Evolutionary conservation across 176 grass and related monocot genomes (phyloP), one percentile per base, ranked within the genome.

Genomic region (Avena eriantha): DNA sequence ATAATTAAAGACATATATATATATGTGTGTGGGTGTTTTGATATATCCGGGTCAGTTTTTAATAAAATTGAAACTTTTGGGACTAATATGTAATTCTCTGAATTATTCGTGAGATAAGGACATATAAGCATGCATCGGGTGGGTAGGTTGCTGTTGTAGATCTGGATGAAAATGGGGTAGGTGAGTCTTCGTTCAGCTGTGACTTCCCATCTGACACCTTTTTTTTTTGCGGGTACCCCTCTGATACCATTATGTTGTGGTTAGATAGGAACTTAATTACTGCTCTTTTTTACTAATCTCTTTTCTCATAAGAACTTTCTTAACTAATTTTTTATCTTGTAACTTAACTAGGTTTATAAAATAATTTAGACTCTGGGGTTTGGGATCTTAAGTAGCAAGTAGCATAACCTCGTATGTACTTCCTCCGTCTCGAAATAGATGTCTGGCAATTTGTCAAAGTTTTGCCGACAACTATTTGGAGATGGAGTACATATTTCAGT

Each of bases 141-240:
- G 55, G 61, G 65, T 73, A 73, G 84, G 54, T 66, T 83, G 66
- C 51, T 13, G 51, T 69, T 21, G 17, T 82, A 63, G 78, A 53
- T 83, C 84, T 34, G 53, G 41, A 82, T 61, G 54, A 77, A 79
- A 15, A 39, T 86, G 47, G 67, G 71, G 45, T 90, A 87, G 89
- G 61, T 84, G 75, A 75, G 69, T 73, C 46, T 73, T 58, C 65
- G 80, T 83, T 90, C 13, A 66, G 80, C 67, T 90, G 48, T 56
- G 22, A 82, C 39, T 17, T 89, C 7, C 58, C 48, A 39, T 69
- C 16, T 16, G 35, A 82, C 51, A 49, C 57, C 70, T 34, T 69
- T 82, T 41, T 41, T 29, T 29, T 29, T 29, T 29, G 29, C 29
- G 29, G 29, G 29, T 29, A 29, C 29, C 29, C 29, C 2, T 29